A percentile compares a stretch with the other conserved stretches of the same genome.
Evolutionary conservation across 176 grass and related monocot species (phyloP).

Genomic region (Zizania latifolia): DNA sequence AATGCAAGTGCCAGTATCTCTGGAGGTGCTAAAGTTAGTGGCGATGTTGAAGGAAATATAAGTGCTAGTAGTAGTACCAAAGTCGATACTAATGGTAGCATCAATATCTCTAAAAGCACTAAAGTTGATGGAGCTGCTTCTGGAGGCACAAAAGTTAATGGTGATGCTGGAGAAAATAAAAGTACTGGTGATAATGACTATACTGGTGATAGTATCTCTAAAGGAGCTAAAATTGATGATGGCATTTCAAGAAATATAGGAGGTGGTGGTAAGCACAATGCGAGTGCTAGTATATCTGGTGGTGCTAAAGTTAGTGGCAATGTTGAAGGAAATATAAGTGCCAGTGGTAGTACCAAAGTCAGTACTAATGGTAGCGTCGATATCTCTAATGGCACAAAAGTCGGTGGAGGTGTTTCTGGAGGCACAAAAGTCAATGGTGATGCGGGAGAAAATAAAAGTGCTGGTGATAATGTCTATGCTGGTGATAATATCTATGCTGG

Average conservation of each 20-base stretch:
- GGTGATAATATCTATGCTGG: neutral
- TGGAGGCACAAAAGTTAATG: no score
- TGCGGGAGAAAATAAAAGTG: no score
- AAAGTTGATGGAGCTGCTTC: neutral
- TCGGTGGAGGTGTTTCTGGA: no score
- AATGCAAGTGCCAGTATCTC: neutral
- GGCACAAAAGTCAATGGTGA: no score
- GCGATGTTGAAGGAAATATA: neutral
- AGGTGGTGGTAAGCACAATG: neutral
- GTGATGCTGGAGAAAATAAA: no score
- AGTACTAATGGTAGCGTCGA: neutral
- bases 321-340: neutral
- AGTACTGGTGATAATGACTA: no score
- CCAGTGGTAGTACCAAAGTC: neutral
- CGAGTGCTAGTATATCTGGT: neutral
- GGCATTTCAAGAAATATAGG: neutral
- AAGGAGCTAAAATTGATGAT: neutral
- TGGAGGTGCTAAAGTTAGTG: neutral
- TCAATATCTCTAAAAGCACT: neutral
- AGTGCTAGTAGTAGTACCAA: neutral
- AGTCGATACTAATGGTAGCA: neutral
- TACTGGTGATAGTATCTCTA: neutral
- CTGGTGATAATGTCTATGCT: no score
- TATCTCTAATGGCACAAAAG: neutral
- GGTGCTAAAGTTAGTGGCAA: no score